A percentile compares a stretch with the other conserved stretches of the same genome.
phyloP scores from a whole-genome alignment of 148 eudicot genomes.

The Chenopodium berlandieri region DNA sequence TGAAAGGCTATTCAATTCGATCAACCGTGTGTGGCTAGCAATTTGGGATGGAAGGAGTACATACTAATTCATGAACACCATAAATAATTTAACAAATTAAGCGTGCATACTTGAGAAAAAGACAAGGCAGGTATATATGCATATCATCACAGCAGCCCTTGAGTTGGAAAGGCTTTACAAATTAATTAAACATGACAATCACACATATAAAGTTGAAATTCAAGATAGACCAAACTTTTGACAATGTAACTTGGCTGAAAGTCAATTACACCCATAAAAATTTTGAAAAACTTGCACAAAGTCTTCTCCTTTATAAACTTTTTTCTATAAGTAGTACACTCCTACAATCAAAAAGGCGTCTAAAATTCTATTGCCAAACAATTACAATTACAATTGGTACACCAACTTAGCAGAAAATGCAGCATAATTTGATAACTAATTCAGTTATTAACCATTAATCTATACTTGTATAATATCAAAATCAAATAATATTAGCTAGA shows the following conservation, averaged over 20 bases:
- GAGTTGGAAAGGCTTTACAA: not conserved
- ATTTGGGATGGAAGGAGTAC: not conserved
- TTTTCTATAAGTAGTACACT: not conserved
- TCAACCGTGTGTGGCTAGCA: not conserved
- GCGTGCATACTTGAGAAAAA: too few species aligned
- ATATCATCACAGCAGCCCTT: not conserved
- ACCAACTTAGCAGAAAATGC: not conserved
- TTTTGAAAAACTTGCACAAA: not conserved
- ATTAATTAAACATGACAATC: not conserved
- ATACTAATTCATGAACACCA: not conserved
- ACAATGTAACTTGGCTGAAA: not conserved
- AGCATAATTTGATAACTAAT: not conserved
- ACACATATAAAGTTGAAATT: not conserved
- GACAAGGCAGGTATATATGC: not conserved
- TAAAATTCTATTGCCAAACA: constrained; percentile 5
- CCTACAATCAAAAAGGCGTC: constrained; percentile 2
- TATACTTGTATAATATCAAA: too few species aligned
- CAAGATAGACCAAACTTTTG: not conserved
- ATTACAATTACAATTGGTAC: not conserved
- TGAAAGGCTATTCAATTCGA: not conserved
- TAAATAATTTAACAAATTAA: too few species aligned
- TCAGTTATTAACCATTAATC: constrained; percentile 14
- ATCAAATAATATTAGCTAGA: constrained; percentile 7
- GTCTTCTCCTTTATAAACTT: not conserved
- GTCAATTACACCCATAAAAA: not conserved